Conservation (phyloP, 2,329 filamentous ascomycete genomes). For the Plenodomus lindquistii region DNA sequence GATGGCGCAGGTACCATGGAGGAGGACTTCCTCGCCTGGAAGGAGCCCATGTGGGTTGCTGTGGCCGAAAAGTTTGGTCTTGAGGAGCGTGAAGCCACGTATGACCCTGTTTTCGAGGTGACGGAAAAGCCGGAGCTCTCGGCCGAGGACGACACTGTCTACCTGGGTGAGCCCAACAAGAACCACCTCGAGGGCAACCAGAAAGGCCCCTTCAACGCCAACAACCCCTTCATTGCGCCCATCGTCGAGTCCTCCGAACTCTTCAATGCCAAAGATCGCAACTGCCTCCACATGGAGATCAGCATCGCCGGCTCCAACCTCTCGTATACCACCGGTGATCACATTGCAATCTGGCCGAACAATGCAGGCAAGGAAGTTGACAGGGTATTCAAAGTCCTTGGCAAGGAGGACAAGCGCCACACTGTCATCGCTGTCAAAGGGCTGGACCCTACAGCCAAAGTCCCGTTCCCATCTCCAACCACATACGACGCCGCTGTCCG, state of each 20-base stretch:
- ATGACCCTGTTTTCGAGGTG: constrained; percentile 89
- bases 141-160: constrained; percentile 78
- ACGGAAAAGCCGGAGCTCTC: constrained; percentile 74
- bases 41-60: constrained; percentile 97
- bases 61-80: constrained; percentile 81
- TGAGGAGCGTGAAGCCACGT: constrained; percentile 93
- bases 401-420: constrained; percentile 75
- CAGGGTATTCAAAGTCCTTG: constrained; percentile 79
- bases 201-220: constrained; percentile 91
- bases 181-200: constrained; percentile 84
- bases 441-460: constrained; percentile 92
- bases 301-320: constrained; percentile 88
- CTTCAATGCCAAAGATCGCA: constrained; percentile 85
- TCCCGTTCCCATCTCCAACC: constrained; percentile 95
- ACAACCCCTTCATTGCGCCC: constrained; percentile 96
- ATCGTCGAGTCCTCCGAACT: constrained; percentile 89
- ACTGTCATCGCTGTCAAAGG: constrained; percentile 86
- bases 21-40: constrained; percentile 98
- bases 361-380: constrained; percentile 93
- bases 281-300: constrained; percentile 96
- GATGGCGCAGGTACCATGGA: constrained; percentile 99
- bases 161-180: constrained; percentile 94
- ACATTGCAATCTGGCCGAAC: constrained; percentile 96
- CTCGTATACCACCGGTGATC: constrained; percentile 93
- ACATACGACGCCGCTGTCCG: constrained; percentile 92